Evolutionary conservation across 345 rosid species (phyloP), one percentile per base, ranked within the genome.

Genomic region (Syzygium aromaticum): DNA sequence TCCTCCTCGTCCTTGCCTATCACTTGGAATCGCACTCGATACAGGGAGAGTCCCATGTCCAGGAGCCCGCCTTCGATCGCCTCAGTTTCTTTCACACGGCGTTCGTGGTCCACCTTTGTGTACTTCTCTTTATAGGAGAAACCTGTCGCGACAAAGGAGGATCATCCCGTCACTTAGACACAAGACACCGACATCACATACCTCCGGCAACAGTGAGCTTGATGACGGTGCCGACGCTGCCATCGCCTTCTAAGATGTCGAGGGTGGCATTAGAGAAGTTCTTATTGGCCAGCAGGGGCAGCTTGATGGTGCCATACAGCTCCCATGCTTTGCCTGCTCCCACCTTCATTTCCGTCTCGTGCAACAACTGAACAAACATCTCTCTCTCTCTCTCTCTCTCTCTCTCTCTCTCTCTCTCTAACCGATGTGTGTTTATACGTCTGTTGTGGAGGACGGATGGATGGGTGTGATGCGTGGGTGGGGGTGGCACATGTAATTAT

Each of bases 211-310:
- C 84, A 15, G 46, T 53, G 63, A 90, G 64, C 23, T 77, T 38
- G 51, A 89, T 27, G 84, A 89, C 10, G 64, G 90, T 89, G 25
- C 88, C 89, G 9, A 78, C 85, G 16, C 87, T 87, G 25, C 88
- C 92, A 64, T 90, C 90, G 5, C 92, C 92, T 64, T 89, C 86
- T 38, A 89, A 52, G 40, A 89, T n/a, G 54, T 87, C 89, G 52
- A 54, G 52, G 22, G 30, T 14, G 38, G 85, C 2, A 5, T 10
- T 25, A 54, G 43, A 28, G 3, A 87, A 17, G 30, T 80, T 57
- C 52, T 86, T 11, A 15, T 86, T 86, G 33, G 85, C 87, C 40
- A 88, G 86, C 53, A 56, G 40, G 46, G 82, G 57, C 23, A 87
- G 51, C 27, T 87, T 56, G 25, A 87, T 54, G 27, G 85, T 67